phyloP scores from a whole-genome alignment of 1,139 yeast species.

The Hyphopichia pseudoburtonii region DNA sequence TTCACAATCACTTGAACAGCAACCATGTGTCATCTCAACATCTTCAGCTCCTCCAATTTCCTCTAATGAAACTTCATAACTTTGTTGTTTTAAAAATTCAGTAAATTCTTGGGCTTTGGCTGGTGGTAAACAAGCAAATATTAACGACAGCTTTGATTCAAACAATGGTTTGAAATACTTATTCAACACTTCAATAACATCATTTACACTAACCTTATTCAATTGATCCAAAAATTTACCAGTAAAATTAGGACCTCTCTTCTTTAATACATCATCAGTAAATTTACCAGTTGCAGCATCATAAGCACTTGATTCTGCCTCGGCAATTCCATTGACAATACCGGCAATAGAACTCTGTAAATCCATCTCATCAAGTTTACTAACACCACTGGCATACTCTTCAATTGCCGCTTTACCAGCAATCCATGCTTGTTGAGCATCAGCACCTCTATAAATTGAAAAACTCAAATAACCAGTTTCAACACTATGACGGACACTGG shows the following conservation, averaged over 20 bases:
- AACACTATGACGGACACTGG: slow-evolving; percentile 54
- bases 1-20: slow-evolving; percentile 4
- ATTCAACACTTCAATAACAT: slow-evolving; percentile 55
- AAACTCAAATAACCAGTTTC: slow-evolving; percentile 72
- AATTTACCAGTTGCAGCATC: slow-evolving; percentile 69
- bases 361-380: slow-evolving; percentile 54
- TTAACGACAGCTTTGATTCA: slow-evolving; percentile 50
- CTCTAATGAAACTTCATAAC: slow-evolving; percentile 63
- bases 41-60: slow-evolving; percentile 31
- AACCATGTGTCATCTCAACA: slow-evolving; percentile 16
- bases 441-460: slow-evolving; percentile 80
- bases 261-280: slow-evolving; percentile 61
- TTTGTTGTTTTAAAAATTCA: slow-evolving; percentile 48
- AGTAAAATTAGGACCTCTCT: slow-evolving; percentile 67
- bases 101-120: slow-evolving; percentile 52
- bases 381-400: slow-evolving; percentile 54
- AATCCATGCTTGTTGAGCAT: slow-evolving; percentile 68
- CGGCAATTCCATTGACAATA: slow-evolving; percentile 70
- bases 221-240: slow-evolving; percentile 39
- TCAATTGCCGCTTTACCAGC: slow-evolving; percentile 69
- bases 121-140: slow-evolving; percentile 76
- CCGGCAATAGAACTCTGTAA: slow-evolving; percentile 75
- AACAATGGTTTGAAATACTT: slow-evolving; percentile 66
- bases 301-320: slow-evolving; percentile 56
- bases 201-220: slow-evolving; percentile 53